Evolutionary conservation across 108 stramenopile genomes (phyloP).

Genomic region (Bacterosira constricta): DNA sequence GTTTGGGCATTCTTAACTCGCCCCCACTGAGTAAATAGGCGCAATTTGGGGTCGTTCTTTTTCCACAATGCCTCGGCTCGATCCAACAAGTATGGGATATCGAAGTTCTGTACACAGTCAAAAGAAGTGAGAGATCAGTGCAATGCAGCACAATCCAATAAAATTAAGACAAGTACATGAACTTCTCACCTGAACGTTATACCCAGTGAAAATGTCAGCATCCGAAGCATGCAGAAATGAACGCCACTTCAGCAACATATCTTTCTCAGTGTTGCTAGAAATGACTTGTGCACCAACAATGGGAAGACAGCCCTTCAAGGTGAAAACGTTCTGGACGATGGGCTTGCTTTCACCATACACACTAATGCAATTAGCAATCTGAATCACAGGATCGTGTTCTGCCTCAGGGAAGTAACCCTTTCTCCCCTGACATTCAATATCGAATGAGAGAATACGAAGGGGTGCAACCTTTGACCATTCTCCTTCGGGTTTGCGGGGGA

Average conservation of each 20-base stretch:
- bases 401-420: slow-evolving; percentile 98
- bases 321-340: slow-evolving; percentile 95
- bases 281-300: slow-evolving; percentile 99
- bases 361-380: slow-evolving; percentile 95
- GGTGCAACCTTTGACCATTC: slow-evolving; percentile 98
- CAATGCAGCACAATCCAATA: neutral
- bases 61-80: slow-evolving; percentile 87
- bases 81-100: slow-evolving; percentile 97
- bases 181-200: slow-evolving; percentile 72
- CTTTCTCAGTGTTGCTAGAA: slow-evolving; percentile 89
- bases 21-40: slow-evolving; percentile 87
- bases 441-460: slow-evolving; percentile 93
- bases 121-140: neutral
- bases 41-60: slow-evolving; percentile 42
- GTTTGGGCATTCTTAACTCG: slow-evolving; percentile 82
- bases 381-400: slow-evolving; percentile 99
- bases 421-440: slow-evolving; percentile 99
- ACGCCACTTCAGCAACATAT: slow-evolving; percentile 94
- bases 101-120: slow-evolving; percentile 88
- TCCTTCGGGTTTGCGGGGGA: slow-evolving; percentile 89
- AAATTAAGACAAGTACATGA: neutral
- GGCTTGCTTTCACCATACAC: slow-evolving; percentile 86
- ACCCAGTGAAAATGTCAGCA: slow-evolving; percentile 98
- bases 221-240: slow-evolving; percentile 90
- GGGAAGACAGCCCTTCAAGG: slow-evolving; percentile 94